Evolutionary conservation across 441 rosid species (phyloP), one percentile per base, ranked within the genome.

Genomic region (Jatropha podagrica): DNA sequence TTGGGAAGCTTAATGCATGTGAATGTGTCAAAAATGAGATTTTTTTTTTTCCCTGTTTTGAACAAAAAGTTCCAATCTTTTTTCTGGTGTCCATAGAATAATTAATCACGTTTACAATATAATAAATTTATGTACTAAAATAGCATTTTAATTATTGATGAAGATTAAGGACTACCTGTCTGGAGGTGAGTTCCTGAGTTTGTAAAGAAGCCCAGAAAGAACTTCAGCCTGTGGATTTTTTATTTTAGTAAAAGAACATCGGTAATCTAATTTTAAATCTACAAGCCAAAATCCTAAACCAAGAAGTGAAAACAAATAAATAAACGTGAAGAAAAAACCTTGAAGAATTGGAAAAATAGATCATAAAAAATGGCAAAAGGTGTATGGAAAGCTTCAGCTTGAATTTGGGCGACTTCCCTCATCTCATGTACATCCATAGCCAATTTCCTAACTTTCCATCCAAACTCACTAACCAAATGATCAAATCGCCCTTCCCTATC

Each of bases 321-420:
- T 23, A 23, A 23, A 55, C 11, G 17, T 8, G 1, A 27, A 69
- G 65, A 6, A 68, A 1, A 75, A 74, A 92, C 98, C 97, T 92
- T 80, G 51, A 95, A 95, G 81, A 95, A 92, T 17, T 77, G 49
- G 61, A 92, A 89, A 87, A 92, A 95, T 15, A 89, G 8, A 60
- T 92, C 90, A 78, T 95, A 82, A 66, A 90, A 93, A 51, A 93
- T 69, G 74, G 87, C 83, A 15, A 81, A 65, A 6, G 97, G 96
- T n/a, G 77, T 78, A 62, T 91, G 96, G 72, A 95, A 95, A 59
- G 99, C 97, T 69, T 93, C 90, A 5, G 97, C 96, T 65, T 95
- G 99, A 76, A 93, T 81, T 2, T 72, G 81, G 81, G 92, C 88
- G 42, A 87, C 97, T 76, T 85, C 84, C 79, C 82, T 84, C 64